Evolutionary conservation across 768 basidiomycete species (phyloP).

Genomic region (Coprinellus aureogranulatus): DNA sequence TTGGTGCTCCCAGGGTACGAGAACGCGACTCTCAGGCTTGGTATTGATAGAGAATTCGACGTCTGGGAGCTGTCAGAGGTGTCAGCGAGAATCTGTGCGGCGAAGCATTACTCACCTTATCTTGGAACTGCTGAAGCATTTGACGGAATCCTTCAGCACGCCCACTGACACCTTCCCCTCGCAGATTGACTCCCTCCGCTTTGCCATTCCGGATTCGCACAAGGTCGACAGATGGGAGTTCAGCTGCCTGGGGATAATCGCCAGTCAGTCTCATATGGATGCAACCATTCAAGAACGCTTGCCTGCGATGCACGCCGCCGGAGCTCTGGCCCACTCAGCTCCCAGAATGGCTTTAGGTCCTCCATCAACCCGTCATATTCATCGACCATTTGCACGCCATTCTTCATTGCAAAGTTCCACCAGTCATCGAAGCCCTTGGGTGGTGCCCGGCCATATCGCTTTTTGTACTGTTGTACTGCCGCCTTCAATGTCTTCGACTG

Average conservation of each 20-base stretch:
- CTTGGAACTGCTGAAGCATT: slow-evolving; percentile 65
- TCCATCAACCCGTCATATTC: slow-evolving; percentile 71
- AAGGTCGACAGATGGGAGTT: slow-evolving; percentile 74
- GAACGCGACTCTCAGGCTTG: slow-evolving; percentile 80
- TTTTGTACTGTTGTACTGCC: slow-evolving; percentile 74
- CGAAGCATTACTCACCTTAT: slow-evolving; percentile 39
- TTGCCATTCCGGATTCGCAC: slow-evolving; percentile 65
- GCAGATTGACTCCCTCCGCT: slow-evolving; percentile 50
- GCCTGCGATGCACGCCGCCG: slow-evolving; percentile 56
- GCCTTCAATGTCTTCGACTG: slow-evolving; percentile 73
- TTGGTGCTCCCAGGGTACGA: slow-evolving; percentile 82
- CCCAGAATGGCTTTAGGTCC: slow-evolving; percentile 80
- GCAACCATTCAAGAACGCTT: not conserved
- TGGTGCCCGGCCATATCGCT: slow-evolving; percentile 67
- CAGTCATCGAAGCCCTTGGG: slow-evolving; percentile 84
- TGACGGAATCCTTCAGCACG: slow-evolving; percentile 69
- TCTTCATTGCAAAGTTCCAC: slow-evolving; percentile 69
- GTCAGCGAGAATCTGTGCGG: not conserved
- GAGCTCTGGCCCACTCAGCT: slow-evolving; percentile 60
- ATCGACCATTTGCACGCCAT: slow-evolving; percentile 71
- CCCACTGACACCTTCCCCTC: slow-evolving; percentile 54
- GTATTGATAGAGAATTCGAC: slow-evolving; percentile 88
- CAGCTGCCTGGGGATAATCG: slow-evolving; percentile 48
- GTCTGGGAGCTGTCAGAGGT: slow-evolving; percentile 65
- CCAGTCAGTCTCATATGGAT: not conserved